Evolutionary conservation across 129 eudicot species (phyloP).

Genomic region (Ambrosia trifida): DNA sequence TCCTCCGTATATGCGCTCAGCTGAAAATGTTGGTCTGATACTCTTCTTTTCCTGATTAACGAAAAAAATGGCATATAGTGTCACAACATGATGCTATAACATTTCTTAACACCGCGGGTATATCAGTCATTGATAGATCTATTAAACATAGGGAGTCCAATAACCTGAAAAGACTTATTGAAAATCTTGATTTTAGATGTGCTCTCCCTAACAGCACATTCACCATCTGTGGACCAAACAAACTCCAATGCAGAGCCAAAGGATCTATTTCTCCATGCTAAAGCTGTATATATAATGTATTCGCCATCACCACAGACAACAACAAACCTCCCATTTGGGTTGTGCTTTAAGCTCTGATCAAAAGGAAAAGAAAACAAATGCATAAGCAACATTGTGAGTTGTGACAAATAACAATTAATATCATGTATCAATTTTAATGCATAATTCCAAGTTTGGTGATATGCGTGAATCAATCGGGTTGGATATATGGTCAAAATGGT

Average conservation of each 20-base stretch:
- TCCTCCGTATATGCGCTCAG: conserved; percentile 88
- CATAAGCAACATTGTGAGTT: conserved; percentile 11
- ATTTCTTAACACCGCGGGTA: neutral
- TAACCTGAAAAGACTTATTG: conserved; percentile 81
- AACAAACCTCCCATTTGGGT: conserved; percentile 97
- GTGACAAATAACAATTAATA: neutral
- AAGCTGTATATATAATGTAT: conserved; percentile 89
- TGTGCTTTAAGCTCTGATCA: conserved; percentile 86
- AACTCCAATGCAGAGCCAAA: conserved; percentile 97
- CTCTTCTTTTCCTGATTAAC: conserved; percentile 83
- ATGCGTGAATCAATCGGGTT: neutral
- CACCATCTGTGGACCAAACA: conserved; percentile 97
- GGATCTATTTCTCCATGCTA: conserved; percentile 99
- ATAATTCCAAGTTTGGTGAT: neutral
- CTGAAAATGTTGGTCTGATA: conserved; percentile 93
- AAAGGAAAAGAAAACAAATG: conserved; percentile 19
- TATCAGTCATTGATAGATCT: neutral
- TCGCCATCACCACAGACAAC: conserved; percentile 99
- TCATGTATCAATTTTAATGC: neutral
- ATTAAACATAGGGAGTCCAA: neutral
- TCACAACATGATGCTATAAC: neutral
- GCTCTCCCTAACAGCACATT: conserved; percentile 97
- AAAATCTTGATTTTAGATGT: conserved; percentile 90
- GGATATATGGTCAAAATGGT: neutral
- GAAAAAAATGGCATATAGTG: neutral